A percentile compares a stretch with the other conserved stretches of the same genome.
Conservation (phyloP, 2,329 filamentous ascomycete species). For the Penicillium brasilianum region DNA sequence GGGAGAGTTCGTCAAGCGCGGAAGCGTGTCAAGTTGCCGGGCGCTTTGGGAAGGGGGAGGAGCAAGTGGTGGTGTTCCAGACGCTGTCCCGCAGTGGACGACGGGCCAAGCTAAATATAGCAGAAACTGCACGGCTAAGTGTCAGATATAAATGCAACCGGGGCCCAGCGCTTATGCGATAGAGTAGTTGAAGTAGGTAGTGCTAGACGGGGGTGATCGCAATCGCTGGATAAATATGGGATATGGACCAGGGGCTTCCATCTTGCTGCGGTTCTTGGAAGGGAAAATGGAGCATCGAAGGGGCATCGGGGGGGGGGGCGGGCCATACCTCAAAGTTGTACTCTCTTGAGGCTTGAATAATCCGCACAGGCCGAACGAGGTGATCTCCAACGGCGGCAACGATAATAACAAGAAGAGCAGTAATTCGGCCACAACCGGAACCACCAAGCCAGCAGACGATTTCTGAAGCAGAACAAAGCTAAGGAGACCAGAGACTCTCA, state of each 20-base stretch:
- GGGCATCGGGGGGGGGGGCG: constrained; percentile 5
- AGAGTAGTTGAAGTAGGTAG: constrained; percentile 4
- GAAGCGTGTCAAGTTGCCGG: constrained; percentile 7
- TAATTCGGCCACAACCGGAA: neutral
- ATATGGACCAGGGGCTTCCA: constrained; percentile 1
- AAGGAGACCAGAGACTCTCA: neutral
- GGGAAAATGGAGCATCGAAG: constrained; percentile 14
- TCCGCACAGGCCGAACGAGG: neutral
- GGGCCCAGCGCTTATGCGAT: constrained; percentile 27
- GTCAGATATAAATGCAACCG: constrained; percentile 34
- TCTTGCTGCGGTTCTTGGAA: neutral
- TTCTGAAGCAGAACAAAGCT: constrained; percentile 1
- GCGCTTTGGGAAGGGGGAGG: constrained; percentile 16
- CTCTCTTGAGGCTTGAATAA: neutral
- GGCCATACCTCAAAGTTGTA: constrained; percentile 25
- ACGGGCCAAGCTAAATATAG: constrained; percentile 42
- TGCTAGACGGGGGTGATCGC: neutral
- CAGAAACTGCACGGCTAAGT: constrained; percentile 35
- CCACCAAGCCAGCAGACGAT: neutral
- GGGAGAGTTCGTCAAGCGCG: constrained; percentile 9
- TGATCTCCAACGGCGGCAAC: neutral
- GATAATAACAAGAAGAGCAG: neutral
- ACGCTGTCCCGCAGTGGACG: constrained; percentile 31
- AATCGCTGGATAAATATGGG: neutral
- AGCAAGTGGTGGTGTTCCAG: constrained; percentile 28